Percentiles rank a stretch among this genome's conserved stretches.
phyloP scores from a whole-genome alignment of 768 basidiomycete species.

The Termitomyces heimii region DNA sequence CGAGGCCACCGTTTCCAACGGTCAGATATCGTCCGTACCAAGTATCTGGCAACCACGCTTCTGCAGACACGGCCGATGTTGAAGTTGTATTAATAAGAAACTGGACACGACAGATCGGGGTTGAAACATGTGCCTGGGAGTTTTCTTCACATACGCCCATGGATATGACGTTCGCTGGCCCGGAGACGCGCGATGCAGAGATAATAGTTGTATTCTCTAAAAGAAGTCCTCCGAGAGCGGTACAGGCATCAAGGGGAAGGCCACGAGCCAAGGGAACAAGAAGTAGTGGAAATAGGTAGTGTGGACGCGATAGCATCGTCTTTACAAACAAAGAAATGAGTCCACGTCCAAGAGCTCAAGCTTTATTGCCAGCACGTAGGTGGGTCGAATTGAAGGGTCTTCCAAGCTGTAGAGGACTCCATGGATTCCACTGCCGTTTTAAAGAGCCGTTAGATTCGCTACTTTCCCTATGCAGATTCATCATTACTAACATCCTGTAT shows the following conservation, averaged over 20 bases:
- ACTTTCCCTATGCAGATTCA: background rate
- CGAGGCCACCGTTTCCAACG: slow-evolving; percentile 6
- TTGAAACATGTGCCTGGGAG: background rate
- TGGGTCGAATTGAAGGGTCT: too few species aligned
- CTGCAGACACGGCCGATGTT: background rate
- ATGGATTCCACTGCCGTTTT: background rate
- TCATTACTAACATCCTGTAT: background rate
- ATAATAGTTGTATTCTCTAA: slow-evolving; percentile 3
- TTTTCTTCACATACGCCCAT: background rate
- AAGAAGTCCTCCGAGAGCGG: background rate
- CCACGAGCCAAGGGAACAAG: background rate
- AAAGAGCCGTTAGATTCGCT: background rate
- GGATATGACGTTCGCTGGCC: background rate
- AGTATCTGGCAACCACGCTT: slow-evolving; percentile 9
- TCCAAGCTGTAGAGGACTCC: background rate
- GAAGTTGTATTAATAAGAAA: slow-evolving; percentile 6
- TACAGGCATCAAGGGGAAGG: slow-evolving; percentile 1
- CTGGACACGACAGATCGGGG: slow-evolving; percentile 7
- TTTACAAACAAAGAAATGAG: background rate
- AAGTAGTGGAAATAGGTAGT: background rate
- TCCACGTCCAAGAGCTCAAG: background rate
- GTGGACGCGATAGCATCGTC: background rate
- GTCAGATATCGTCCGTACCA: slow-evolving; percentile 8
- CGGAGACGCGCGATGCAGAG: slow-evolving; percentile 1
- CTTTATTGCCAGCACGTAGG: background rate